phyloP scores from a whole-genome alignment of 305 asterid genomes.

The Fraxinus floribunda region DNA sequence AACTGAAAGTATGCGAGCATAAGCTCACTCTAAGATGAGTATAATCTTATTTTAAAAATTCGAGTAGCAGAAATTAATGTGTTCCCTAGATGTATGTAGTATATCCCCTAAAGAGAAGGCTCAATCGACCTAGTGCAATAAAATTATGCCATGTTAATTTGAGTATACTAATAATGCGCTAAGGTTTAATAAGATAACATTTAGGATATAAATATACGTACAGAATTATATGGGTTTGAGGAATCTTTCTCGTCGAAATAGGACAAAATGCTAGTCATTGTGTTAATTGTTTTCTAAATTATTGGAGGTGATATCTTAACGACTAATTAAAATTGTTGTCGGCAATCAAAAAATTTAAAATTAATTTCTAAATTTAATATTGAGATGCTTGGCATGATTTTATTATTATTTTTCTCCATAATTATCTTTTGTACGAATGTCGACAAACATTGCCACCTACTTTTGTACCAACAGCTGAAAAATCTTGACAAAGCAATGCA shows the following conservation, averaged over 20 bases:
- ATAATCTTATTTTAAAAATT: background rate
- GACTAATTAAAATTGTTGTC: constrained; percentile 5
- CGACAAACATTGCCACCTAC: background rate
- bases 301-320: constrained; percentile 2
- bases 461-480: background rate
- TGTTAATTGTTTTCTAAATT: background rate
- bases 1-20: background rate
- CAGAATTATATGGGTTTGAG: constrained; percentile 2
- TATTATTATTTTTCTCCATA: background rate
- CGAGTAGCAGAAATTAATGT: background rate
- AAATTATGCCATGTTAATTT: background rate
- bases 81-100: background rate
- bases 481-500: background rate
- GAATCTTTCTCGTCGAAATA: constrained; percentile 13
- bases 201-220: background rate
- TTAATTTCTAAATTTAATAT: background rate
- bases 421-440: background rate
- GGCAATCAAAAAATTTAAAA: background rate
- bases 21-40: background rate
- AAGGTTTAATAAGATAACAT: background rate
- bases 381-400: background rate
- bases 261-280: constrained; percentile 19
- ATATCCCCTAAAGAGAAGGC: background rate
- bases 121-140: background rate
- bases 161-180: no score